These are phyloP conservation scores for Phytopythium boreale DNA, from an alignment of 352 stramenopile genomes.

Conservation along the genomic window DNA sequence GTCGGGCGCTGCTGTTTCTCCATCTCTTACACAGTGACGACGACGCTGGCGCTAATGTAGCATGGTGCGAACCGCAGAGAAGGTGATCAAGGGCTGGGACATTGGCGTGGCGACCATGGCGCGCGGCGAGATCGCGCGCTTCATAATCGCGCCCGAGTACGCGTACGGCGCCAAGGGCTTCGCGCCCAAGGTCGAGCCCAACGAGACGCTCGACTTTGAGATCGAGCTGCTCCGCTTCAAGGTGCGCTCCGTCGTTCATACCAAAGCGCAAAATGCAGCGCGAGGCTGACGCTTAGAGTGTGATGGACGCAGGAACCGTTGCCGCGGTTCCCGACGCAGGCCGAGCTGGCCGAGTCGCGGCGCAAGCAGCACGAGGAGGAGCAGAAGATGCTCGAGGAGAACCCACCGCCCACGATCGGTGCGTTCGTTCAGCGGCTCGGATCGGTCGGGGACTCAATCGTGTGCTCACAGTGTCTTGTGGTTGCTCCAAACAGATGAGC, in stretches of 20 bases:
- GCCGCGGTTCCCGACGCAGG: conserved; percentile 79
- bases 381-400: conserved; percentile 82
- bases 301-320: conserved; percentile 48
- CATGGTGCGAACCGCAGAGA: conserved; percentile 32
- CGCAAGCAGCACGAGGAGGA: conserved; percentile 83
- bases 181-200: conserved; percentile 78
- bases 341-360: conserved; percentile 76
- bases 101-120: conserved; percentile 82
- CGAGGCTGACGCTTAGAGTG: conserved; percentile 3
- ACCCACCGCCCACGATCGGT: conserved; percentile 78
- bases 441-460: not conserved
- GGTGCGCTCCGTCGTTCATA: conserved; percentile 19
- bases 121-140: conserved; percentile 70
- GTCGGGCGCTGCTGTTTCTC: not conserved
- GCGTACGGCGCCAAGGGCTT: conserved; percentile 76
- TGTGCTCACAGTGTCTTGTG: not conserved
- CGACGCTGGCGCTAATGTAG: conserved; percentile 1
- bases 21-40: not conserved
- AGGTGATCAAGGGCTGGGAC: conserved; percentile 87
- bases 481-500: conserved; percentile 42
- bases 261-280: not conserved
- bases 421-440: conserved; percentile 1
- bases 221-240: conserved; percentile 82
- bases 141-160: conserved; percentile 83
- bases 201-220: conserved; percentile 86